Base-by-base conservation (phyloP, 441 rosid species). In the Syzygium syzygioides region DNA sequence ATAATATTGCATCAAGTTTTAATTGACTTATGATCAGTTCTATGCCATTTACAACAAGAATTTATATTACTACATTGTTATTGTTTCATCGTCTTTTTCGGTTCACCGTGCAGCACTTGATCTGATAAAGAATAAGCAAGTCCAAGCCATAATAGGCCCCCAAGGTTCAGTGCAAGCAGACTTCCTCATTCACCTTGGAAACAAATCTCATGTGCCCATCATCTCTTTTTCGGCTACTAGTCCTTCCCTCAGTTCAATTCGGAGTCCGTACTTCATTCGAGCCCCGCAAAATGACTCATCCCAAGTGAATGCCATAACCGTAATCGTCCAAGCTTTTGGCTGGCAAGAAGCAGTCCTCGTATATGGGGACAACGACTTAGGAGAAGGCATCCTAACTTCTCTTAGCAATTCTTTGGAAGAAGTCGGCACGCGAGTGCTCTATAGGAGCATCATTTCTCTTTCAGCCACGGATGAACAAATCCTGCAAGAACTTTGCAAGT, bases 1-100 rank as follows among this genome's bases (percentile, higher is more conserved):
- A n/a, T n/a, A 62, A 62, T n/a, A 14, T 9, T 3, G 37, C 71
- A 62, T 62, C 71, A 62, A n/a, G 71, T 62, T 62, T 62, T 13
- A 7, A 7, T 91, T 95, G 64, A 11, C 93, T 93, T 86, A 95
- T 7, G n/a, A 95, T 95, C 1, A 5, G 11, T 59, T 26, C 64
- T 11, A 59, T 10, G 64, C 64, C 64, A 26, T 25, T 26, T 52
- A 5, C 41, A 37, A 37, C 4, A 37, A 37, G 41, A 37, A 37
- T 37, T 37, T 37, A 37, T 37, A 37, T 37, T 5, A 37, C 41
- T n/a, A 5, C 4, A 5, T 37, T 37, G 41, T 37, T 37, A 37
- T 5, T 37, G 41, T 37, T 37, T 37, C 64, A 59, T 13, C 64
- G 64, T 59, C 64, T 59, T 59, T 59, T 59, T 34, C 14, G 32